A percentile compares a stretch with the other conserved stretches of the same genome.
Conservation (phyloP, 108 stramenopile genomes). For the Licmophora abbreviata region DNA sequence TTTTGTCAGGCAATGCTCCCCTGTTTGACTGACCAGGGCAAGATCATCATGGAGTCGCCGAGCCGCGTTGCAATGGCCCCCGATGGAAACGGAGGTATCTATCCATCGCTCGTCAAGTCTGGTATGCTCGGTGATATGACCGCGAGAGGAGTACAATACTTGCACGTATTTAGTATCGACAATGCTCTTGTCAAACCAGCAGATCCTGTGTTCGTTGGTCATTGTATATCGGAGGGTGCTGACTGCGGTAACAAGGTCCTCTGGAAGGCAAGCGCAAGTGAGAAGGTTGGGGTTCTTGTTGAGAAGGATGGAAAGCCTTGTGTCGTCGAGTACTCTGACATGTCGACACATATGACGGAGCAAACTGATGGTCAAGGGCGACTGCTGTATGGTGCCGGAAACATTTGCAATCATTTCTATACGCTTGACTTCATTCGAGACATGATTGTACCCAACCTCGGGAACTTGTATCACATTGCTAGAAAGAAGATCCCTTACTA, state of each 20-base stretch:
- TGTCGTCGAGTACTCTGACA: constrained; percentile 92
- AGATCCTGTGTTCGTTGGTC: constrained; percentile 94
- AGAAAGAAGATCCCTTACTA: constrained; percentile 94
- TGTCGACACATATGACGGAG: constrained; percentile 68
- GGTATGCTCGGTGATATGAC: constrained; percentile 85
- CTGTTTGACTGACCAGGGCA: constrained; percentile 78
- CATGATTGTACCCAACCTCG: constrained; percentile 68
- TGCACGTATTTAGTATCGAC: constrained; percentile 95
- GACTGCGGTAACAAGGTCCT: constrained; percentile 95
- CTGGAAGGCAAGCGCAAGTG: constrained; percentile 79
- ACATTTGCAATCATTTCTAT: constrained; percentile 98
- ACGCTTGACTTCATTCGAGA: constrained; percentile 82
- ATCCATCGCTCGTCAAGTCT: constrained; percentile 76
- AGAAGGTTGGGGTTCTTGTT: constrained; percentile 92
- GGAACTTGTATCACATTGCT: constrained; percentile 90
- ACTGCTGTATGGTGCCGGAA: constrained; percentile 90
- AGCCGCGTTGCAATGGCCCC: constrained; percentile 78
- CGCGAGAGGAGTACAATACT: constrained; percentile 60
- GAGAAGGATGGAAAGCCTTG: constrained; percentile 60
- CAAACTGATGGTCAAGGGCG: constrained; percentile 35
- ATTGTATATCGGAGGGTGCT: constrained; percentile 69
- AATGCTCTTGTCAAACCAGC: constrained; percentile 88
- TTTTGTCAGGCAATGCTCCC: constrained; percentile 94
- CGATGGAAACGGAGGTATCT: constrained; percentile 98
- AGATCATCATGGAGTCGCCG: constrained; percentile 82